Evolutionary conservation across 345 rosid genomes (phyloP).

Genomic region (Lepidium aucheri): DNA sequence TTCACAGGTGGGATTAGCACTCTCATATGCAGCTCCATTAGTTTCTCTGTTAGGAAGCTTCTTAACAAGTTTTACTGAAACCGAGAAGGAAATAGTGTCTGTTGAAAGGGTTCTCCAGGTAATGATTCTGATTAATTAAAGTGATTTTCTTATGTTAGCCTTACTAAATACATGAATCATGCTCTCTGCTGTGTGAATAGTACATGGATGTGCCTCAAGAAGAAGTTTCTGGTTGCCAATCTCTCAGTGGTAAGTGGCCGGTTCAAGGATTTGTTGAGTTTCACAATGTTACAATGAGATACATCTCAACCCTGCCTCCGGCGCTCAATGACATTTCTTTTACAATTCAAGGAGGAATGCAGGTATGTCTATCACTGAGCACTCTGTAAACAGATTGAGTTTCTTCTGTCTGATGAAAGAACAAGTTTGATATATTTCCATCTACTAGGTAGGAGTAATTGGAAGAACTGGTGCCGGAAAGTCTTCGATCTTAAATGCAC

Average conservation of each 20-base stretch:
- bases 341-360: slow-evolving; percentile 56
- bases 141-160: not conserved
- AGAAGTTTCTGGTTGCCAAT: slow-evolving; percentile 40
- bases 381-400: not conserved
- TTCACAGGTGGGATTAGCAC: slow-evolving; percentile 82
- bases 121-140: not conserved
- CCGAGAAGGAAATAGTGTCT: slow-evolving; percentile 95
- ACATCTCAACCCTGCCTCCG: slow-evolving; percentile 59
- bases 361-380: slow-evolving; percentile 31
- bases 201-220: slow-evolving; percentile 92
- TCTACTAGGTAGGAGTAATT: slow-evolving; percentile 69
- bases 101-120: slow-evolving; percentile 89
- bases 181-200: slow-evolving; percentile 27
- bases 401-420: not conserved
- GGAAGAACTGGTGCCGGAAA: slow-evolving; percentile 98
- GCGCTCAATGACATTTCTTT: slow-evolving; percentile 56
- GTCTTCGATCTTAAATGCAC: slow-evolving; percentile 80
- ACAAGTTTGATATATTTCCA: not conserved
- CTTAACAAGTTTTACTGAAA: slow-evolving; percentile 86
- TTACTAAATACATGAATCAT: slow-evolving; percentile 4
- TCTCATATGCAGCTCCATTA: slow-evolving; percentile 81
- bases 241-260: slow-evolving; percentile 59
- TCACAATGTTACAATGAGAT: slow-evolving; percentile 74
- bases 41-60: slow-evolving; percentile 84
- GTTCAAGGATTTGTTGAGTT: slow-evolving; percentile 58